Base-by-base conservation (phyloP, 1,139 yeast species). In the Kodamaea ohmeri region DNA sequence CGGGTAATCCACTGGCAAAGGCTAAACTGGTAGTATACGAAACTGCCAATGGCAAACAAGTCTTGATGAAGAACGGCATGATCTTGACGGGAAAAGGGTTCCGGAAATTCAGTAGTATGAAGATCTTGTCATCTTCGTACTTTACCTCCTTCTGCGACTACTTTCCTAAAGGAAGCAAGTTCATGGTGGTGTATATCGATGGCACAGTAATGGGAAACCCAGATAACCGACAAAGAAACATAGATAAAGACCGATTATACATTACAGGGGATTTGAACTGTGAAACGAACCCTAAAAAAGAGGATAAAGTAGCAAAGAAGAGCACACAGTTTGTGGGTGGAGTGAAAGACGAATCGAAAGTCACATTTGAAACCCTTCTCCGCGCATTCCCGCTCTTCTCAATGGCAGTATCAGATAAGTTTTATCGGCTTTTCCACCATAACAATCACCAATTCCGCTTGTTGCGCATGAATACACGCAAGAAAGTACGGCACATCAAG, bases 31-130 rank as follows among this genome's bases (percentile, higher is more conserved):
- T 60, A 4, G 60, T 76, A 21, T 81, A 74, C 52, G 65, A 65
- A 37, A 83, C 94, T 0, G 50, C 81, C 35, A 83, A 76, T 52
- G 79, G 78, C 20, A 76, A 75, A 50, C 81, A 79, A 40, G 58
- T 84, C 1, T 56, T 75, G 4, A 63, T 84, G 20, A 78, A 77
- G 51, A 79, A 79, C 45, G 80, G 80, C 21, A 52, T 59, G 42
- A 55, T 85, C 0, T 69, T 71, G 47, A 71, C 82, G 0, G 76
- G 78, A 0, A 75, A 67, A 44, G 85, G 89, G 0, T 84, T 79
- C 57, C 73, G 68, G 45, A 55, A 59, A 36, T 68, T 77, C 36
- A 59, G 73, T 28, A 64, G 68, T 33, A 59, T 76, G 17, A 63
- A 59, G 38, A 71, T 86, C 3, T 37, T 68, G 3, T 60, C 66